phyloP scores from a whole-genome alignment of 768 basidiomycete genomes.

The Lactarius quietus region DNA sequence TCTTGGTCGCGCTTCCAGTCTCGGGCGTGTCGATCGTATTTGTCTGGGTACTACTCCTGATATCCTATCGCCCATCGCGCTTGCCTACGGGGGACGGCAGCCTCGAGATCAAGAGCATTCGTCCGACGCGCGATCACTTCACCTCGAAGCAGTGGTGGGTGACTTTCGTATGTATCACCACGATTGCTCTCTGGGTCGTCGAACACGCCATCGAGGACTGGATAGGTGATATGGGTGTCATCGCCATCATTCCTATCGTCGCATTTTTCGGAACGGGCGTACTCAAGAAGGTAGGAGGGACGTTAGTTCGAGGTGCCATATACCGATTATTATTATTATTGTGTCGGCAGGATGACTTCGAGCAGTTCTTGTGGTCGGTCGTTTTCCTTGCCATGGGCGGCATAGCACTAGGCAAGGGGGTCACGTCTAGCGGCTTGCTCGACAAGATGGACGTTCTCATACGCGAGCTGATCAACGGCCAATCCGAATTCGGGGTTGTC shows the following conservation, averaged over 20 bases:
- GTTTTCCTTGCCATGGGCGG: slow-evolving; percentile 98
- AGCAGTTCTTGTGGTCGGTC: slow-evolving; percentile 91
- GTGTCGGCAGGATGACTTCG: slow-evolving; percentile 79
- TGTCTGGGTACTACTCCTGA: slow-evolving; percentile 88
- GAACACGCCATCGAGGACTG: slow-evolving; percentile 70
- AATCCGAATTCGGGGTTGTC: slow-evolving; percentile 66
- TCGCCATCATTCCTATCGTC: slow-evolving; percentile 89
- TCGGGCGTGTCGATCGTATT: slow-evolving; percentile 79
- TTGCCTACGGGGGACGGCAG: slow-evolving; percentile 71
- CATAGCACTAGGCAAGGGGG: slow-evolving; percentile 92
- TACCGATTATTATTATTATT: background rate
- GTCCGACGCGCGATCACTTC: slow-evolving; percentile 79
- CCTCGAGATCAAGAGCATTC: slow-evolving; percentile 80
- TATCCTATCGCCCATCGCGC: slow-evolving; percentile 72
- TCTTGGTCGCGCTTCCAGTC: slow-evolving; percentile 89
- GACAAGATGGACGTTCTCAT: slow-evolving; percentile 69
- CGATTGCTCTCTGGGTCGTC: slow-evolving; percentile 88
- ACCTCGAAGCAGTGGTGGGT: slow-evolving; percentile 90
- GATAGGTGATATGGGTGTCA: slow-evolving; percentile 96
- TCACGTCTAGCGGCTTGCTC: slow-evolving; percentile 83
- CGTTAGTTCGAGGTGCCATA: background rate
- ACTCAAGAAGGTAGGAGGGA: slow-evolving; percentile 75
- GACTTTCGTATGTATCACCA: slow-evolving; percentile 71
- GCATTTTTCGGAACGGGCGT: slow-evolving; percentile 94
- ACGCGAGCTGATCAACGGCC: slow-evolving; percentile 54